Percentiles rank a stretch among this genome's conserved stretches.
Evolutionary conservation across 1,139 yeast species (phyloP).

Genomic region (Meyerozyma elateridarum): DNA sequence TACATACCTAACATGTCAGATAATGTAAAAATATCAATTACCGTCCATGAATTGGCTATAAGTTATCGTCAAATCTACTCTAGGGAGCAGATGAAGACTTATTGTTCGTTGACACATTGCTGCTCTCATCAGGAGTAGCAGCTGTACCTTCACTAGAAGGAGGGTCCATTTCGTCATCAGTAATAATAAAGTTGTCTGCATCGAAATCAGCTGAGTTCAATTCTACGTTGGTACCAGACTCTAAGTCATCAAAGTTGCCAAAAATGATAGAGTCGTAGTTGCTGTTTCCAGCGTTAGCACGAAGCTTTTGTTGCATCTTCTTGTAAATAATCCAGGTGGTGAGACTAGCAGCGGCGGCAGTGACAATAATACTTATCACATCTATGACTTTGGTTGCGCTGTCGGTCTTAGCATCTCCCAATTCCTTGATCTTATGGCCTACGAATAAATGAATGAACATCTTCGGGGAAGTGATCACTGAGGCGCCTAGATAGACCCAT

Average conservation of each 20-base stretch:
- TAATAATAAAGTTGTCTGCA: constrained; percentile 35
- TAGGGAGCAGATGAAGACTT: no score
- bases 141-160: no score
- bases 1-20: no score
- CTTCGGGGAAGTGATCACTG: constrained; percentile 76
- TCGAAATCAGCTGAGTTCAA: constrained; percentile 32
- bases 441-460: constrained; percentile 70
- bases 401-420: constrained; percentile 58
- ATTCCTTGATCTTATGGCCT: constrained; percentile 68
- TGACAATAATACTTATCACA: constrained; percentile 54
- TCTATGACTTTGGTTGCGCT: constrained; percentile 55
- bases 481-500: constrained; percentile 63
- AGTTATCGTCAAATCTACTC: no score
- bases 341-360: constrained; percentile 50
- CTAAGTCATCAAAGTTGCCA: constrained; percentile 34
- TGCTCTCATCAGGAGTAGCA: no score
- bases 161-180: constrained; percentile 16
- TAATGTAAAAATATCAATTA: neutral
- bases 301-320: constrained; percentile 46
- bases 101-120: no score
- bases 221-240: constrained; percentile 27
- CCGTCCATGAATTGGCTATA: neutral
- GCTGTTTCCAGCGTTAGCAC: constrained; percentile 11
- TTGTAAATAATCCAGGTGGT: constrained; percentile 72
- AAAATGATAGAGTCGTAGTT: constrained; percentile 32